Evolutionary conservation across 2,329 filamentous ascomycete species (phyloP).

Genomic region (Cercospora sp.): DNA sequence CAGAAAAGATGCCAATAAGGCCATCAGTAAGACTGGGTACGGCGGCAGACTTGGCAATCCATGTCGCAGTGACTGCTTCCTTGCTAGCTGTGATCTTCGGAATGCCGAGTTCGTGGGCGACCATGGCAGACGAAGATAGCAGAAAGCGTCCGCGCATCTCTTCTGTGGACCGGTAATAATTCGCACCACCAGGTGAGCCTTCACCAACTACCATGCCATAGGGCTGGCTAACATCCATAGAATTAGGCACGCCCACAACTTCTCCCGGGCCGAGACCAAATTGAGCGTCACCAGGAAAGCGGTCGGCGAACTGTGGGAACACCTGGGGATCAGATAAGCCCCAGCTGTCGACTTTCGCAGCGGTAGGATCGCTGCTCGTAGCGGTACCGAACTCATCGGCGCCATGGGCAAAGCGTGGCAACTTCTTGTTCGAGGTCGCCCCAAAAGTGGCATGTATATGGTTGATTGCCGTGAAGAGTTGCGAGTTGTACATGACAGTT

Average conservation of each 20-base stretch:
- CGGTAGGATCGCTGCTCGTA: conserved; percentile 77
- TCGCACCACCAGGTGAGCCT: conserved; percentile 78
- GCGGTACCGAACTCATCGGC: conserved; percentile 74
- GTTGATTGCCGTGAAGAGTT: conserved; percentile 75
- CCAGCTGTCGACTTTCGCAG: conserved; percentile 77
- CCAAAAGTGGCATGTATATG: conserved; percentile 77
- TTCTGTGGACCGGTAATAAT: conserved; percentile 71
- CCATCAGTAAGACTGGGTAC: conserved; percentile 73
- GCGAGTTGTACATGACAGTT: conserved; percentile 81
- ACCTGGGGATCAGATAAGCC: conserved; percentile 73
- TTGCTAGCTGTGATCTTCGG: conserved; percentile 69
- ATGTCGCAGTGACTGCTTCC: conserved; percentile 75
- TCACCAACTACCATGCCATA: conserved; percentile 84
- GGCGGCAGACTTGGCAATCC: conserved; percentile 80
- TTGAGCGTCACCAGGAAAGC: conserved; percentile 69
- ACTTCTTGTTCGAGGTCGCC: conserved; percentile 64
- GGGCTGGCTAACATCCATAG: conserved; percentile 85
- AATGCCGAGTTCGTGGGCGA: conserved; percentile 68
- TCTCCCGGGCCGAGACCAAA: conserved; percentile 79
- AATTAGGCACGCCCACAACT: conserved; percentile 72
- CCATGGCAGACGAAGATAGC: conserved; percentile 59
- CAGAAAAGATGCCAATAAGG: conserved; percentile 77
- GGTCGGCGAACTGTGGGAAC: conserved; percentile 75
- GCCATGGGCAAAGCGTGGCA: conserved; percentile 79
- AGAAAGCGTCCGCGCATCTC: conserved; percentile 79